Evolutionary conservation across 2,329 filamentous ascomycete species (phyloP).

Genomic region (Neonectria magnoliae): DNA sequence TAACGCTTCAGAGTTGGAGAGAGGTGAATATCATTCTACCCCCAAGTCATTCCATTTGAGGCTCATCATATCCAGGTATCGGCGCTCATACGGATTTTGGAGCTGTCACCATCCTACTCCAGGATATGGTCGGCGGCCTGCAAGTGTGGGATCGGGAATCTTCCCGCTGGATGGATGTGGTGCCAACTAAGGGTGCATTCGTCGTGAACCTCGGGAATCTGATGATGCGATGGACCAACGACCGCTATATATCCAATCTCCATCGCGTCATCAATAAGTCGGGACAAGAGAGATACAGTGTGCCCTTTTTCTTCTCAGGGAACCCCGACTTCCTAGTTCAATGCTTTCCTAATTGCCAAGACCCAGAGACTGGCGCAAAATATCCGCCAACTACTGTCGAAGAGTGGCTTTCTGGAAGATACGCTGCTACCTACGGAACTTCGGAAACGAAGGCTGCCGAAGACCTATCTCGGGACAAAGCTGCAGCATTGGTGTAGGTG

Average conservation of each 20-base stretch:
- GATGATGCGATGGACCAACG: constrained; percentile 62
- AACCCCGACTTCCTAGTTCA: constrained; percentile 56
- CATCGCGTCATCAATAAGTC: constrained; percentile 66
- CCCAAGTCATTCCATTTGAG: background rate
- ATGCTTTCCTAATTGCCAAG: constrained; percentile 44
- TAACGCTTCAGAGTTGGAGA: constrained; percentile 15
- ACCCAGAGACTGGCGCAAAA: constrained; percentile 35
- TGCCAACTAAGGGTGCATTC: constrained; percentile 56
- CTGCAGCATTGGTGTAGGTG: background rate
- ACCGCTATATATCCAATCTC: constrained; percentile 61
- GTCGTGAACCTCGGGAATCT: constrained; percentile 64
- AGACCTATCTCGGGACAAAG: constrained; percentile 2
- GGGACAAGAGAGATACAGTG: constrained; percentile 60
- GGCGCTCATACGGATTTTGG: constrained; percentile 28
- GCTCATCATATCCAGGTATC: constrained; percentile 1
- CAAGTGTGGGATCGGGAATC: constrained; percentile 25
- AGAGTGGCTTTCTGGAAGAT: constrained; percentile 44
- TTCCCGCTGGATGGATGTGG: constrained; percentile 40
- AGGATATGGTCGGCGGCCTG: constrained; percentile 25
- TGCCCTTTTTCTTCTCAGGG: constrained; percentile 66
- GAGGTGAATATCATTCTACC: constrained; percentile 4
- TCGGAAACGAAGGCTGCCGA: background rate
- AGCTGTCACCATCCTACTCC: constrained; percentile 25
- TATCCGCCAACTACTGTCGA: constrained; percentile 47
- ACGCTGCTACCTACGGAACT: constrained; percentile 47